Evolutionary conservation across 1,284 basidiomycete species (phyloP), one percentile per base, ranked within the genome.

Genomic region (Pyrrhoderma noxium): DNA sequence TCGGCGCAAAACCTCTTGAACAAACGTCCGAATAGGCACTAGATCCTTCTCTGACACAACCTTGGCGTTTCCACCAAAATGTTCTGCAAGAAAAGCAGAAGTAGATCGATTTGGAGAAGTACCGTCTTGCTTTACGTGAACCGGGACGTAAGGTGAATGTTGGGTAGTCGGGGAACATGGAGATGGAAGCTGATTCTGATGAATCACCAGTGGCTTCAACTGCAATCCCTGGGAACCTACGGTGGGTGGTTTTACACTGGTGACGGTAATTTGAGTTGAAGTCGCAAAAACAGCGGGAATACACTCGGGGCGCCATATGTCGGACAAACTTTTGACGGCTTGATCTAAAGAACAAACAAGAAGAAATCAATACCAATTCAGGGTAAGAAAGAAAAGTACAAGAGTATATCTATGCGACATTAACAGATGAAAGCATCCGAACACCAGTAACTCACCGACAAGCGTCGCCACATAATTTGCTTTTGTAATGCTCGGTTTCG

Each of bases 1-100:
- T 22, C 85, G 80, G 47, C 81, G 73, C 22, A 89, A 72, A 7
- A 89, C 84, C 64, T 89, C 84, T 62, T 86, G 82, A 14, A 89
- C 83, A 57, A 89, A 89, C 3, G 74, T 71, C 59, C 76, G 80
- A 57, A 88, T 75, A 8, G 83, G 80, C 5, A 78, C 67, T 22
- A 77, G 62, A 46, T 73, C 55, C 41, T 56, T 56, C 37, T 52
- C 54, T 42, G 34, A 70, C 56, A 60, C 65, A 14, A 53, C 57
- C 3, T 57, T 57, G 16, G 45, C 44, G 19, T 48, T 63, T 35
- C 39, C 40, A 60, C 43, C 57, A 44, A 55, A 45, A 59, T 55
- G 48, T 57, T 40, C 21, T 5, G 38, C n/a, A 16, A 22, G 5
- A n/a, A 22, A 40, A 16, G 38, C 5, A 40, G 38, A 40, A 5